Conservation (phyloP, 2,329 filamentous ascomycete species). For the Cladosporium oxysporum region DNA sequence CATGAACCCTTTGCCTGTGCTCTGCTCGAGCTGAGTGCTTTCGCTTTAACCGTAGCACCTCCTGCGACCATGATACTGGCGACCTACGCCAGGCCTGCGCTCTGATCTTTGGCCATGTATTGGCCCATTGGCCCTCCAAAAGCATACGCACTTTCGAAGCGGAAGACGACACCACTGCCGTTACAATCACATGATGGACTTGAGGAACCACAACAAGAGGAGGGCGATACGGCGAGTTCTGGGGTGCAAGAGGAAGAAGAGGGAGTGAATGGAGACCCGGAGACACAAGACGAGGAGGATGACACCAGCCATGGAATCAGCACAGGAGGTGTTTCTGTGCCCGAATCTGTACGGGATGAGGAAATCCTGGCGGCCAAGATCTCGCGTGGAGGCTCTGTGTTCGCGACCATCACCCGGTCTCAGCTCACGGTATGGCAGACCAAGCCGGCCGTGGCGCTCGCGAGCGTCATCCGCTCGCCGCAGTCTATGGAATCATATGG, state of each 20-base stretch:
- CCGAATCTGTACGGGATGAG: conserved; percentile 22
- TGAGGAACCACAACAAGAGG: conserved; percentile 22
- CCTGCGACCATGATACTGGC: conserved; percentile 12
- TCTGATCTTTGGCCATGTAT: conserved; percentile 64
- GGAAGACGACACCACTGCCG: conserved; percentile 53
- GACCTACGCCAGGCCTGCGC: not conserved
- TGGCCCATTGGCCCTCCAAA: conserved; percentile 85
- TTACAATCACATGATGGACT: conserved; percentile 61
- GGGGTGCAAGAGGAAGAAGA: conserved; percentile 20
- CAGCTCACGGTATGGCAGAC: conserved; percentile 96
- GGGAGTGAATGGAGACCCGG: not conserved
- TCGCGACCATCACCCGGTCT: conserved; percentile 82
- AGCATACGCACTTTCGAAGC: conserved; percentile 77
- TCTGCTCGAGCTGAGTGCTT: conserved; percentile 1
- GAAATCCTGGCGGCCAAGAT: conserved; percentile 72
- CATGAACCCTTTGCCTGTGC: not conserved
- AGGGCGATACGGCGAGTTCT: not conserved
- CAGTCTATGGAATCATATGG: conserved; percentile 82
- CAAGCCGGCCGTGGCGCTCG: conserved; percentile 85
- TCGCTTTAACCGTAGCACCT: not conserved
- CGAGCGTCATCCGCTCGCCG: conserved; percentile 78
- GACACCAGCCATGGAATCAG: not conserved
- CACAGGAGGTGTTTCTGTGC: not conserved
- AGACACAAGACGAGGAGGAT: not conserved
- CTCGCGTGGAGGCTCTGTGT: conserved; percentile 77